Conservation (phyloP, 2,329 filamentous ascomycete species). For the Aureobasidium pullulans region DNA sequence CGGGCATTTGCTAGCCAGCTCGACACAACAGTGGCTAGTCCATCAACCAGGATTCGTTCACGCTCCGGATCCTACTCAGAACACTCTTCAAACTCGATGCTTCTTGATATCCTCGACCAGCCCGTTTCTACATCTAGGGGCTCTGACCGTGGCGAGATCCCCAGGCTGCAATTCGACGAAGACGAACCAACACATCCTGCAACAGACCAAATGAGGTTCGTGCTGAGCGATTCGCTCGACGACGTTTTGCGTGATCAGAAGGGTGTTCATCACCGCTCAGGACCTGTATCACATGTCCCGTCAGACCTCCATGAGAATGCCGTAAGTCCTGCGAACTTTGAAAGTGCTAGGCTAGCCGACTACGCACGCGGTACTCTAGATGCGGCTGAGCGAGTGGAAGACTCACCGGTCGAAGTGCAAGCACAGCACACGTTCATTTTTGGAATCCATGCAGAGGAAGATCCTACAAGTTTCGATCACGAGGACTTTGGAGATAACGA, state of each 20-base stretch:
- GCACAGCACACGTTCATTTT: background rate
- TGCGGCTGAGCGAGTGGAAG: background rate
- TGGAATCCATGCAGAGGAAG: background rate
- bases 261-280: background rate
- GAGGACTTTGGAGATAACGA: background rate
- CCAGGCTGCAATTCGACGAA: background rate
- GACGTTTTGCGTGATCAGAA: background rate
- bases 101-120: conserved; percentile 4
- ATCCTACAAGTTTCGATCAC: background rate
- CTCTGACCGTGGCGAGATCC: background rate
- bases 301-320: background rate
- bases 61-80: background rate
- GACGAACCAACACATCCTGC: background rate
- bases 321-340: background rate
- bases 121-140: too few species aligned
- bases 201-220: background rate
- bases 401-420: background rate
- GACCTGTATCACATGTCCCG: background rate
- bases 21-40: conserved; percentile 12
- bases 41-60: background rate
- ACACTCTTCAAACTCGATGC: conserved; percentile 3
- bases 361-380: background rate
- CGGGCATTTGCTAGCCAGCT: conserved; percentile 26
- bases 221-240: background rate
- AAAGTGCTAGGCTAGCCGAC: background rate